These are phyloP conservation scores for Cardamine occulta DNA, from an alignment of 345 rosid species.

Conservation along the genomic window DNA sequence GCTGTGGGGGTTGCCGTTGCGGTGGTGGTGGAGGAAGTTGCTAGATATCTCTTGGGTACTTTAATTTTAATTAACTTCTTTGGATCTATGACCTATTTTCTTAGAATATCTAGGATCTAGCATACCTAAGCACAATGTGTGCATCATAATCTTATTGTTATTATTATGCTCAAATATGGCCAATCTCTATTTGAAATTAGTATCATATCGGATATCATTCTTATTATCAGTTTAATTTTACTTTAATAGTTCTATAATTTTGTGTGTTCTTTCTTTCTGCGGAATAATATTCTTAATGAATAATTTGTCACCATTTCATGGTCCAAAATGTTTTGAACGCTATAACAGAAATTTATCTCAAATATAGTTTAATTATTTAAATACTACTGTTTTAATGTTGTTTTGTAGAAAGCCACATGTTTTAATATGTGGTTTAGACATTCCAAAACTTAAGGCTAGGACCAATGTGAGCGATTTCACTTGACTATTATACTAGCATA, in stretches of 20 bases:
- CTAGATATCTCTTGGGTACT: constrained; percentile 8
- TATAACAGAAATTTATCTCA: neutral
- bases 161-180: neutral
- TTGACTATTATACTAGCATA: neutral
- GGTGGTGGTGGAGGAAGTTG: neutral
- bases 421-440: neutral
- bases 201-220: neutral
- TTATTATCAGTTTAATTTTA: neutral
- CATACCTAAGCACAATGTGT: neutral
- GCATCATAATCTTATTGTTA: neutral
- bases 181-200: neutral
- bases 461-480: neutral
- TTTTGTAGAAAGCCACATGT: neutral
- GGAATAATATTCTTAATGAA: neutral
- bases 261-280: neutral
- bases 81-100: neutral
- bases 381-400: neutral
- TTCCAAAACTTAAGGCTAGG: neutral
- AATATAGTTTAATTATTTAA: neutral
- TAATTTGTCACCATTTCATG: neutral
- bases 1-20: neutral
- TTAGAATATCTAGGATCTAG: neutral
- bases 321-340: neutral
- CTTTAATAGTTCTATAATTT: neutral
- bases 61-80: neutral